Percentiles rank a stretch among this genome's conserved stretches.
These are phyloP conservation scores for Fusarium drepaniforme DNA, from an alignment of 2,329 filamentous ascomycete species.

Conservation along the genomic window DNA sequence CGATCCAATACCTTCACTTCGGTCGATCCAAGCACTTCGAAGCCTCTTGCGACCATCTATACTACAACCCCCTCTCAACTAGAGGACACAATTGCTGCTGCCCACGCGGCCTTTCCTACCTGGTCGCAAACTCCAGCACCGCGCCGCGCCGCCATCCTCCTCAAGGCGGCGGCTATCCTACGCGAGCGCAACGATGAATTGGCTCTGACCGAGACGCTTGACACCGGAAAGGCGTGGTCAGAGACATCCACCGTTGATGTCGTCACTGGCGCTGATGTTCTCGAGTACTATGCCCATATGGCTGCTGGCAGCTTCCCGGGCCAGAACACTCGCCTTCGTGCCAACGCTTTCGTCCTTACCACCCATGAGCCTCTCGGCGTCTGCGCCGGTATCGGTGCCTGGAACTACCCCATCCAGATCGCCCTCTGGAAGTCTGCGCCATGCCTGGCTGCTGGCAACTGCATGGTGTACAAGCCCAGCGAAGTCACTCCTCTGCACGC, in stretches of 20 bases:
- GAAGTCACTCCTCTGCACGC: constrained; percentile 90
- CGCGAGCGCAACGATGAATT: constrained; percentile 84
- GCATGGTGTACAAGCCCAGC: constrained; percentile 91
- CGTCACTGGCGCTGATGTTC: constrained; percentile 83
- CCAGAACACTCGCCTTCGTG: constrained; percentile 79
- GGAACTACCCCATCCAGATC: constrained; percentile 94
- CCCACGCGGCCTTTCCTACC: constrained; percentile 75
- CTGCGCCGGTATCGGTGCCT: constrained; percentile 88
- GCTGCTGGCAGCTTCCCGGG: constrained; percentile 85
- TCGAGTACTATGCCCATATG: constrained; percentile 88
- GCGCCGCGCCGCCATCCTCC: constrained; percentile 81
- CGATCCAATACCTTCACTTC: constrained; percentile 75
- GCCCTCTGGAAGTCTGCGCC: constrained; percentile 91
- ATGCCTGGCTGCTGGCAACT: constrained; percentile 87
- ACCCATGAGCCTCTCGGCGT: constrained; percentile 86
- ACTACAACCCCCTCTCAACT: constrained; percentile 75
- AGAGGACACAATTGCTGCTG: constrained; percentile 79
- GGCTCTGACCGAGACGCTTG: constrained; percentile 82
- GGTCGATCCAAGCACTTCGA: constrained; percentile 79
- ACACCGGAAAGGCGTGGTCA: constrained; percentile 88
- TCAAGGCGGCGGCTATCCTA: constrained; percentile 79
- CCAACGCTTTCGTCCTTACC: constrained; percentile 85
- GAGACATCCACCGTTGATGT: constrained; percentile 90
- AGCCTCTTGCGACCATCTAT: constrained; percentile 78
- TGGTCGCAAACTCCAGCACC: constrained; percentile 85